phyloP scores from a whole-genome alignment of 805 yeast species.

The Candida broadrunensis region DNA sequence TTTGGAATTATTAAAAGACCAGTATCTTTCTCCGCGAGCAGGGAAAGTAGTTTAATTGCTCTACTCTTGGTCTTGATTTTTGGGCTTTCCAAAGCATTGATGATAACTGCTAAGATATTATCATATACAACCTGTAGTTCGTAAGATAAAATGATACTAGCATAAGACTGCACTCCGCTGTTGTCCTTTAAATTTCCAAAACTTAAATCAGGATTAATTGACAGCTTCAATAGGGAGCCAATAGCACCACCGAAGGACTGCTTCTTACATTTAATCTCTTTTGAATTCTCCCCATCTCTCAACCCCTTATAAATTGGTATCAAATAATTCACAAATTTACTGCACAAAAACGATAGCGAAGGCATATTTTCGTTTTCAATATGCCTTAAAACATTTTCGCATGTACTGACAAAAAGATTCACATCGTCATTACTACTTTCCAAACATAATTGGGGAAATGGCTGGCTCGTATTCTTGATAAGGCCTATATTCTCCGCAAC shows the following conservation, averaged over 20 bases:
- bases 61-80: conserved; percentile 40
- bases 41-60: conserved; percentile 63
- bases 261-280: too few relatives aligned
- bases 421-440: too few relatives aligned
- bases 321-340: background rate
- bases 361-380: too few relatives aligned
- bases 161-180: conserved; percentile 10
- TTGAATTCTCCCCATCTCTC: too few relatives aligned
- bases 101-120: conserved; percentile 47
- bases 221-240: too few relatives aligned
- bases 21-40: conserved; percentile 52
- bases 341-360: background rate
- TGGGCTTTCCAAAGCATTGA: conserved; percentile 30
- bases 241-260: too few relatives aligned
- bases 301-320: background rate
- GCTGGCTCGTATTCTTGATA: background rate
- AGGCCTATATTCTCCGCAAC: background rate
- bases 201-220: too few relatives aligned
- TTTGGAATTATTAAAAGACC: conserved; percentile 45
- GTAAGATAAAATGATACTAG: conserved; percentile 21
- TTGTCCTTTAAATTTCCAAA: too few relatives aligned
- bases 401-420: too few relatives aligned
- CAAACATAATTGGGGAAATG: background rate
- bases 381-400: too few relatives aligned
- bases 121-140: conserved; percentile 45